Base-by-base conservation (phyloP, 192 early-diverging fungal genomes). In the Umbelopsis ramanniana region DNA sequence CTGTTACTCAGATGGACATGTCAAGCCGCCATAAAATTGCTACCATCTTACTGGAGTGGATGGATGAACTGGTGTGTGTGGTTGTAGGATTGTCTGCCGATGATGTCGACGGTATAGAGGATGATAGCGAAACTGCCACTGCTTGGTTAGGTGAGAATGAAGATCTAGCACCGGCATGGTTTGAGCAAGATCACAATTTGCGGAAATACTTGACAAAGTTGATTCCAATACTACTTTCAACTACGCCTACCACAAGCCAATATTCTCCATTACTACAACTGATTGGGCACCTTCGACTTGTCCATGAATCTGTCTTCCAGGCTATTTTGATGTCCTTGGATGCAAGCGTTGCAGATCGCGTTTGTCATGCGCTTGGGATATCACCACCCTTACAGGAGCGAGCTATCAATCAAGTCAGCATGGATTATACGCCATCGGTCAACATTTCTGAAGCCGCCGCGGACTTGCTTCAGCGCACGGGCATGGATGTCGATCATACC, bases 151-250 rank as follows among this genome's bases (percentile, higher is more conserved):
- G 46, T 12, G 68, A 66, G 12, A 26, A 54, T 5, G 60, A 67
- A 2, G 46, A 74, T 50, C 9, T 69, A 0, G 68, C 77, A 4
- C n/a, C 66, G 22, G 3, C 26, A 33, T 81, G 79, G 79, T 81
- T 81, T 63, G 75, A 81, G 47, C 70, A 76, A 19, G 75, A 77
- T 47, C 29, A 43, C 21, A 74, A 81, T n/a, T 47, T 81, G 19
- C 68, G 73, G 7, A 67, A 72, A n/a, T 81, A 72, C 52, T 45
- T 81, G 3, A 35, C 50, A 2, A 60, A 67, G 6, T 53, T 81
- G 3, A 43, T 81, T 22, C 79, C 79, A 11, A 47, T 75, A 3
- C 22, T 77, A 2, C 67, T 43, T 4, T 60, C 57, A 3, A 71
- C 76, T 15, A 43, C 72, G 15, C 52, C 72, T 19, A 69, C 72